These are phyloP conservation scores for Arthroderma sp. DNA, from an alignment of 2,329 filamentous ascomycete genomes.

Conservation along the genomic window DNA sequence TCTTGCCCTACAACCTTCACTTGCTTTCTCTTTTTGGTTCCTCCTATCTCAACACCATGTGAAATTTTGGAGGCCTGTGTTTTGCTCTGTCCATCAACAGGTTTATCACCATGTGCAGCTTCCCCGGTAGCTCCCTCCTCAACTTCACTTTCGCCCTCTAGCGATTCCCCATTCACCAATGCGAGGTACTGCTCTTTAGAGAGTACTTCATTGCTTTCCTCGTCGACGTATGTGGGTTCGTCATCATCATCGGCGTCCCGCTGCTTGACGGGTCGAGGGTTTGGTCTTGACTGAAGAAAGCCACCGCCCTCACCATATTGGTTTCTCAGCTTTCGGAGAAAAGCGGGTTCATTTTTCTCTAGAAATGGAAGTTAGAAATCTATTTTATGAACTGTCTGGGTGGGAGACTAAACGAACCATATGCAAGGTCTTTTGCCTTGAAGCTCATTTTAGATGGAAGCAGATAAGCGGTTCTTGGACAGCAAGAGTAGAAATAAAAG, in stretches of 20 bases:
- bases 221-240: conserved; percentile 31
- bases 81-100: conserved; percentile 2
- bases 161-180: conserved; percentile 19
- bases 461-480: no score
- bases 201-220: conserved; percentile 31
- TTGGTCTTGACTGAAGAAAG: conserved; percentile 24
- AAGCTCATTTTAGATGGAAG: not conserved
- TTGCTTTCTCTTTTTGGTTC: conserved; percentile 29
- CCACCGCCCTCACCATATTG: conserved; percentile 24
- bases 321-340: conserved; percentile 28
- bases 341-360: conserved; percentile 31
- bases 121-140: not conserved
- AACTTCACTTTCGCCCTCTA: not conserved
- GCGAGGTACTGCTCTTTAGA: conserved; percentile 32
- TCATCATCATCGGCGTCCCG: conserved; percentile 27
- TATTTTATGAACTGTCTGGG: not conserved
- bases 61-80: not conserved
- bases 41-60: conserved; percentile 24
- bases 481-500: no score
- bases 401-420: conserved; percentile 20
- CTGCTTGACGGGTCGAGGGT: conserved; percentile 23
- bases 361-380: conserved; percentile 1
- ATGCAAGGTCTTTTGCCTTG: conserved; percentile 26
- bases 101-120: conserved; percentile 1
- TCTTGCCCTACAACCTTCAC: conserved; percentile 27